Conservation (phyloP, 768 basidiomycete species). For the Termitomyces heimii region DNA sequence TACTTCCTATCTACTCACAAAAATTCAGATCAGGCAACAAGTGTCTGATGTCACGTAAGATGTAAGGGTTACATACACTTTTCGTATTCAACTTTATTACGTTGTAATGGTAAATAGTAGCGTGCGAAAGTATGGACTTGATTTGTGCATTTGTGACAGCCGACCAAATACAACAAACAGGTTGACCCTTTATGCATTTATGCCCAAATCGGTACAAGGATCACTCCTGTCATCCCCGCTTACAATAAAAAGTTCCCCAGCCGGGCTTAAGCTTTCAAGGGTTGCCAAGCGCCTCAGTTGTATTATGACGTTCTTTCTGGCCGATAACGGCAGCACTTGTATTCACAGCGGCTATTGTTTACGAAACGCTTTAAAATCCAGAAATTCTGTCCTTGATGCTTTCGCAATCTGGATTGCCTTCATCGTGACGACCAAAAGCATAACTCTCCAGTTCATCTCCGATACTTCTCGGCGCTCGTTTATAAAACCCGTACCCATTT, state of each 20-base stretch:
- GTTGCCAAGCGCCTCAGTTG: background rate
- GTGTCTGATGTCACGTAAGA: too few relatives aligned
- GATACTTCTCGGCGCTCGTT: slow-evolving; percentile 4
- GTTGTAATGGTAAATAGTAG: background rate
- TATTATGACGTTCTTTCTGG: background rate
- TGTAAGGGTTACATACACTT: too few relatives aligned
- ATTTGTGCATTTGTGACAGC: background rate
- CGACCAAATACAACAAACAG: background rate
- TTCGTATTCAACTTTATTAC: too few relatives aligned
- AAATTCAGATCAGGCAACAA: too few relatives aligned
- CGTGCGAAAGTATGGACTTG: background rate
- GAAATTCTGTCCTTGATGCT: background rate
- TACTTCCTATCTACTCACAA: too few relatives aligned
- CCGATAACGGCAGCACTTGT: background rate
- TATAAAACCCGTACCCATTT: background rate
- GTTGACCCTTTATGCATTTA: background rate
- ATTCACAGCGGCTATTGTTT: slow-evolving; percentile 6
- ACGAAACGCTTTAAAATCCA: slow-evolving; percentile 1
- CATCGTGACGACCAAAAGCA: slow-evolving; percentile 1
- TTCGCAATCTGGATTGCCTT: slow-evolving; percentile 9
- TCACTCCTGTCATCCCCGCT: background rate
- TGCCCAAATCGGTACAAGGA: slow-evolving; percentile 1
- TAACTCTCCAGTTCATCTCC: background rate
- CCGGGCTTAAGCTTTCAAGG: background rate
- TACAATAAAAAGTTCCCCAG: background rate